These are phyloP conservation scores for Fallopia convolvulus DNA, from an alignment of 148 eudicot species.

Conservation along the genomic window DNA sequence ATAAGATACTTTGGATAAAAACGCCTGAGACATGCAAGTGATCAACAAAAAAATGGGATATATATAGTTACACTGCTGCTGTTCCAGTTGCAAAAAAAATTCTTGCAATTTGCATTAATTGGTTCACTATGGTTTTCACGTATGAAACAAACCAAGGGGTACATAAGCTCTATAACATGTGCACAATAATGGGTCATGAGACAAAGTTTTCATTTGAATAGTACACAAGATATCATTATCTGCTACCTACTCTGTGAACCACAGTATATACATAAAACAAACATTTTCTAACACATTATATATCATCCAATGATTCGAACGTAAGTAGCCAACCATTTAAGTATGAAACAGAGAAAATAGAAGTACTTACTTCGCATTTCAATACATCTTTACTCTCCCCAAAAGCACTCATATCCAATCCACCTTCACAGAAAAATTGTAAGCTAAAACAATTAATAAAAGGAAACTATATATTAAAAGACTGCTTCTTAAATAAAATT, in stretches of 20 bases:
- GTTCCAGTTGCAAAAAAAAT: not conserved
- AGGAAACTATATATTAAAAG: not conserved
- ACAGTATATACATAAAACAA: not conserved
- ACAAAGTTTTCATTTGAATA: not conserved
- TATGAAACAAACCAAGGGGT: not conserved
- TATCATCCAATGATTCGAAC: not conserved
- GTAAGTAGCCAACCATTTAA: not conserved
- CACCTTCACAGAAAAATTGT: slow-evolving; percentile 19
- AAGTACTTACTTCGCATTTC: slow-evolving; percentile 21
- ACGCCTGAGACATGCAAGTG: not conserved
- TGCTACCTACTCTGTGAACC: not conserved
- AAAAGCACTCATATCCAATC: slow-evolving; percentile 17
- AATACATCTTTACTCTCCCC: slow-evolving; percentile 20
- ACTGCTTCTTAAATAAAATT: not conserved
- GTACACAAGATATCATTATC: not conserved
- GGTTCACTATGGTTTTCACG: not conserved
- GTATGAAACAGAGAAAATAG: not conserved
- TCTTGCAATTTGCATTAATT: not conserved
- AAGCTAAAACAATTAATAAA: not conserved
- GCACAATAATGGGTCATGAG: not conserved
- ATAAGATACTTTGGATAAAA: not conserved
- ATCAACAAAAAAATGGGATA: not conserved
- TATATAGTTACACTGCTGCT: not conserved
- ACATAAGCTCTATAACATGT: not conserved
- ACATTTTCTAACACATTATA: not conserved